Base-by-base conservation (phyloP, 148 eudicot species). In the Cornus florida region DNA sequence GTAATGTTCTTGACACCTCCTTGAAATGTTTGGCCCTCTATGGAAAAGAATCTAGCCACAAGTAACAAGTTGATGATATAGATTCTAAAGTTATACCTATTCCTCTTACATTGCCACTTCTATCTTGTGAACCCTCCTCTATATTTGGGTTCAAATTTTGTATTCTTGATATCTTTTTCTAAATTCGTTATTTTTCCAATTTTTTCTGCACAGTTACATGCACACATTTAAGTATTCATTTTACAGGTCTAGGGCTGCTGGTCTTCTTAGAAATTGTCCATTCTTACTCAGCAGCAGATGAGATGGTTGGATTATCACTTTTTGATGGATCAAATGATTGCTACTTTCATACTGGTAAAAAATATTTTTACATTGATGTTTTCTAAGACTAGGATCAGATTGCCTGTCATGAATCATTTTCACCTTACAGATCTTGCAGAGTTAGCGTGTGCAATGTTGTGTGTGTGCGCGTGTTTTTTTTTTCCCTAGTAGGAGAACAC, bases 281-380 rank as follows among this genome's bases (percentile, higher is more conserved):
- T 80, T 96, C 99, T 17, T 93, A 96, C 82, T 86, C 98, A 70
- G 99, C 99, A 81, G 95, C 99, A 75, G 98, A 96, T 80, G 98
- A 96, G 92, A 91, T 93, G 97, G 92, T 96, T 84, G 99, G 99
- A 14, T 83, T 96, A 79, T 93, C 99, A 11, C 91, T 86, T 78
- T 96, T 86, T 87, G 99, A 96, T 78, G 99, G 99, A 81, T 86
- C 98, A 90, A 96, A 93, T 77, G 99, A 96, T 82, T 96, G 99
- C 88, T 96, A 82, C 83, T 96, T 96, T 76, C 99, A 96, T 82
- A 82, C 95, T 57, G 99, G 99, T 96, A 91, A 83, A 11, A 39
- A 71, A 16, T 69, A 9, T 80, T 60, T 32, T 20, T 62, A 81
- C 38, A n/a, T 66, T 66, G 23, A 10, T 70, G 14, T 19, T 70